Percentiles rank a stretch among this genome's conserved stretches.
Conservation (phyloP, 2,329 filamentous ascomycete genomes). For the Periconia macrospinosa region DNA sequence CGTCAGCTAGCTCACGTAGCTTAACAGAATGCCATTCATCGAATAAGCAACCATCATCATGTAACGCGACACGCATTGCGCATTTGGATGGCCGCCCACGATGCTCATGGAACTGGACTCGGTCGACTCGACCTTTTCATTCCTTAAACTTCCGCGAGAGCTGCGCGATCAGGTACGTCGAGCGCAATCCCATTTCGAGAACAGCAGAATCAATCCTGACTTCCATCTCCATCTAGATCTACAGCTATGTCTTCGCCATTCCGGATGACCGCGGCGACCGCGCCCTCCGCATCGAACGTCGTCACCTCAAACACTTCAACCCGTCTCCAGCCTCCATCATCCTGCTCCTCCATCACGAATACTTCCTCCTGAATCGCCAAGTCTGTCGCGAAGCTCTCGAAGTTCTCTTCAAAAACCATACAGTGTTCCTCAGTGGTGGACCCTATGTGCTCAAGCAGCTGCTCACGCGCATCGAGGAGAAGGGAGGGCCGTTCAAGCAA, state of each 20-base stretch:
- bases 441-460: conserved; percentile 38
- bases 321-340: conserved; percentile 35
- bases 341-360: conserved; percentile 36
- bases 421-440: conserved; percentile 37
- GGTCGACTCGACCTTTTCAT: conserved; percentile 21
- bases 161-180: conserved; percentile 39
- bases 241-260: conserved; percentile 29
- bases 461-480: conserved; percentile 29
- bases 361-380: conserved; percentile 37
- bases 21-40: too few relatives aligned
- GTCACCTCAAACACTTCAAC: conserved; percentile 35
- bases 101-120: not conserved
- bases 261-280: conserved; percentile 28
- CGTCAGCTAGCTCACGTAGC: too few relatives aligned
- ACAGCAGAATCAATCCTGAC: conserved; percentile 4
- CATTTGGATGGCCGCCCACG: not conserved
- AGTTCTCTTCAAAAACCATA: conserved; percentile 37
- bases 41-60: too few relatives aligned
- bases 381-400: conserved; percentile 39
- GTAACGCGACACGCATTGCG: too few relatives aligned
- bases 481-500: conserved; percentile 23
- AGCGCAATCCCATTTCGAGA: not conserved
- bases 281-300: conserved; percentile 37
- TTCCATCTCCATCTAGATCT: conserved; percentile 26
- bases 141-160: conserved; percentile 39